Conservation (phyloP, 805 yeast genomes). For the Teunomyces tritomae region DNA sequence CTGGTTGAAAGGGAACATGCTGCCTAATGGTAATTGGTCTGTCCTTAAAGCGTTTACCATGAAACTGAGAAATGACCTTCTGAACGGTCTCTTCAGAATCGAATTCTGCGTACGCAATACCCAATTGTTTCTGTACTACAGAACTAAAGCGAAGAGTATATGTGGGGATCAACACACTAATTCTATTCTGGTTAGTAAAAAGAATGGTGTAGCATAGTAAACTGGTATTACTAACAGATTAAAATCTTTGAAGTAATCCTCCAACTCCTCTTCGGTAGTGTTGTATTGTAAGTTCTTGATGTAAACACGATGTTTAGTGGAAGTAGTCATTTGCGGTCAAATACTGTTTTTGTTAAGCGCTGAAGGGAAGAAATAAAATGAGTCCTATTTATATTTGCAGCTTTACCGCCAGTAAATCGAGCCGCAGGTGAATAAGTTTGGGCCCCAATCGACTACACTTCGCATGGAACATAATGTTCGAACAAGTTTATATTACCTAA, state of each 20-base stretch:
- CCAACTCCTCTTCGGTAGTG: conserved; percentile 53
- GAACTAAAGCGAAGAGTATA: conserved; percentile 49
- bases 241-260: conserved; percentile 41
- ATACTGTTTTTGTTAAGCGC: neutral
- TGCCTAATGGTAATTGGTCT: conserved; percentile 39
- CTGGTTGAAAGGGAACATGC: conserved; percentile 28
- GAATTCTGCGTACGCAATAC: conserved; percentile 48
- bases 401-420: neutral
- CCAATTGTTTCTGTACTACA: conserved; percentile 47
- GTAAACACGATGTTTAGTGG: conserved; percentile 38
- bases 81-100: conserved; percentile 26
- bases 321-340: conserved; percentile 7
- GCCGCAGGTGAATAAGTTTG: conserved; percentile 8
- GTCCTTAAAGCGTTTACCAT: conserved; percentile 29
- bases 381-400: neutral
- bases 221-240: conserved; percentile 41
- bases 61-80: conserved; percentile 22
- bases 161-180: conserved; percentile 52
- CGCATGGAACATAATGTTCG: neutral
- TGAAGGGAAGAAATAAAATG: neutral
- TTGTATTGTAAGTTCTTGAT: conserved; percentile 53
- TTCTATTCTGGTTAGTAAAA: conserved; percentile 9
- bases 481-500: conserved; percentile 3
- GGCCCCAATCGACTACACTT: neutral
- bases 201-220: neutral